phyloP scores from a whole-genome alignment of 2,329 filamentous ascomycete species.

The Penicillium sp. region DNA sequence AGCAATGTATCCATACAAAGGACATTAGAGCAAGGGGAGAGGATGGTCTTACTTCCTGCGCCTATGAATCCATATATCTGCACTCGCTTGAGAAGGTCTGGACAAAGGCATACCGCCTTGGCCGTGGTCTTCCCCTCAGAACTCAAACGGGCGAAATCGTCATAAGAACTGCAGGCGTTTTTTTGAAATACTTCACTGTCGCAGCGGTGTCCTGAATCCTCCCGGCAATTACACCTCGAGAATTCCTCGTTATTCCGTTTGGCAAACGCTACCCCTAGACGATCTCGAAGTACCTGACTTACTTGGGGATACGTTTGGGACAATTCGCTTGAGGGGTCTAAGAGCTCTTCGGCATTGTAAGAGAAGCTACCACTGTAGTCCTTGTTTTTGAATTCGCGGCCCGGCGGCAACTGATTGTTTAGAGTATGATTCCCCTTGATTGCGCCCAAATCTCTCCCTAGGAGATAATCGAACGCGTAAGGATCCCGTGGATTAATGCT shows the following conservation, averaged over 20 bases:
- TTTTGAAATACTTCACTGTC: conserved; percentile 1
- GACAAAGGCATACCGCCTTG: not conserved
- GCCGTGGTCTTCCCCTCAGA: not conserved
- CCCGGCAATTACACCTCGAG: conserved; percentile 13
- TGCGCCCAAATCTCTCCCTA: conserved; percentile 1
- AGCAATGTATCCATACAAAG: not conserved
- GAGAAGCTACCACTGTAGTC: not conserved
- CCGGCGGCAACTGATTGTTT: not conserved
- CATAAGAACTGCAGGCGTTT: not conserved
- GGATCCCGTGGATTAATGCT: not conserved
- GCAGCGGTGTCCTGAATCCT: not conserved
- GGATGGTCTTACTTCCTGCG: conserved; percentile 18
- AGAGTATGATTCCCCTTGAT: not conserved
- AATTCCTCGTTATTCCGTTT: conserved; percentile 4
- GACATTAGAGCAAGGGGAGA: not conserved
- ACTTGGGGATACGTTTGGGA: conserved; percentile 11
- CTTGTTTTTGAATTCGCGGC: not conserved
- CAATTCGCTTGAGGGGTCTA: conserved; percentile 10
- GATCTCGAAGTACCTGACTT: conserved; percentile 9
- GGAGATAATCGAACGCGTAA: not conserved
- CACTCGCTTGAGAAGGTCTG: conserved; percentile 4
- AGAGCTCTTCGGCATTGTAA: not conserved
- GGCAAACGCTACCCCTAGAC: conserved; percentile 8
- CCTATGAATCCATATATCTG: conserved; percentile 21
- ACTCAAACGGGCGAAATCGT: not conserved